A percentile compares a stretch with the other conserved stretches of the same genome.
These are phyloP conservation scores for Sugiyamaella marilandica DNA, from an alignment of 805 yeast species.

Conservation along the genomic window DNA sequence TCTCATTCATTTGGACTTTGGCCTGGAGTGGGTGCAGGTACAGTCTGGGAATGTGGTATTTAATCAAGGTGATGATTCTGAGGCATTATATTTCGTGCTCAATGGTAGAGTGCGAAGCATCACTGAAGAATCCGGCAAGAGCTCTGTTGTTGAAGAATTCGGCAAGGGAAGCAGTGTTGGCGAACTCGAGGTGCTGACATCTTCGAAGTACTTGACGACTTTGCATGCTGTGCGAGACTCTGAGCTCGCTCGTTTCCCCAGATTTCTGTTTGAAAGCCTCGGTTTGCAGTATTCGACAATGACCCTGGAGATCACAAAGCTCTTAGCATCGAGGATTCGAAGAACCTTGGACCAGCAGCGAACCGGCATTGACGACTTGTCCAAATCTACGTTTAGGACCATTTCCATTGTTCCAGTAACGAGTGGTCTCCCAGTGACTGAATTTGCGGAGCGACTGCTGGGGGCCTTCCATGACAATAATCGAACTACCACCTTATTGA, in stretches of 20 bases:
- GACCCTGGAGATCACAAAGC: conserved; percentile 81
- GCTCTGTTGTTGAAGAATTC: conserved; percentile 56
- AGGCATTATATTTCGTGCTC: conserved; percentile 82
- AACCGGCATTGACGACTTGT: not conserved
- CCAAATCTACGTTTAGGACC: conserved; percentile 52
- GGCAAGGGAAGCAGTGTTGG: conserved; percentile 96
- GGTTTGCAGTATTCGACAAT: conserved; percentile 83
- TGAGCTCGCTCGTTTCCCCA: conserved; percentile 88
- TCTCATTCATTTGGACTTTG: conserved; percentile 75
- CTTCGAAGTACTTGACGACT: conserved; percentile 61
- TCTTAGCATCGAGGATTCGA: conserved; percentile 60
- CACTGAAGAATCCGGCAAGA: conserved; percentile 22
- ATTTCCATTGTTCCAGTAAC: conserved; percentile 79
- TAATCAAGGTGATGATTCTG: conserved; percentile 79
- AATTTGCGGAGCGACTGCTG: conserved; percentile 71
- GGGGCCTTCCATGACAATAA: conserved; percentile 70
- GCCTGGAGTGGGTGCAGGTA: conserved; percentile 90
- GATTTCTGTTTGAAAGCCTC: conserved; percentile 78
- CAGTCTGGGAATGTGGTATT: conserved; percentile 81
- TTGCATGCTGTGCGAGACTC: conserved; percentile 88
- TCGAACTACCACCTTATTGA: conserved; percentile 68
- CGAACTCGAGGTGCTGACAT: conserved; percentile 88
- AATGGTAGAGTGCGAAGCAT: conserved; percentile 82
- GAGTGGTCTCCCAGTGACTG: conserved; percentile 76
- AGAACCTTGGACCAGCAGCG: conserved; percentile 18